These are phyloP conservation scores for Saksenaea oblongispora DNA, from an alignment of 371 early-diverging fungal genomes.

Conservation along the genomic window DNA sequence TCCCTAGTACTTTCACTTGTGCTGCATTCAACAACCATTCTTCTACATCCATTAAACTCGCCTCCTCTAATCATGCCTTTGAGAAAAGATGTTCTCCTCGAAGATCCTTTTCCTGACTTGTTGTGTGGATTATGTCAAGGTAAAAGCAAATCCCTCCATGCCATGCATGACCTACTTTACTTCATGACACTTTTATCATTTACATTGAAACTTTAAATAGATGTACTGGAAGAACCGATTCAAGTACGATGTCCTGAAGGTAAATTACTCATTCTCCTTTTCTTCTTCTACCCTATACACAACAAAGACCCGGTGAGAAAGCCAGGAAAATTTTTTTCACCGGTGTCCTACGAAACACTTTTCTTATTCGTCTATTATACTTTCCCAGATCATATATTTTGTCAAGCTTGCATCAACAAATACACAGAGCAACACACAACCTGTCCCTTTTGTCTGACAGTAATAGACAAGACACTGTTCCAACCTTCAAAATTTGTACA, in stretches of 20 bases:
- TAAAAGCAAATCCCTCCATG: slow-evolving; percentile 4
- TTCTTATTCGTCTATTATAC: background rate
- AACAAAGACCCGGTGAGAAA: background rate
- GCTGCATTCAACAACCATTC: background rate
- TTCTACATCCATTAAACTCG: background rate
- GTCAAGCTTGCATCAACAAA: slow-evolving; percentile 35
- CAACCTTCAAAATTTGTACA: slow-evolving; percentile 50
- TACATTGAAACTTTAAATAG: slow-evolving; percentile 15
- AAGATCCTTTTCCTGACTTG: slow-evolving; percentile 45
- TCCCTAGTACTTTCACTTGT: background rate
- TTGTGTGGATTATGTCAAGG: slow-evolving; percentile 51
- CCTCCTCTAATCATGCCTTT: slow-evolving; percentile 8
- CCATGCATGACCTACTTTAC: background rate
- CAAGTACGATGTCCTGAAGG: slow-evolving; percentile 59
- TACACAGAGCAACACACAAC: slow-evolving; percentile 32
- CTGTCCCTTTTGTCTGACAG: slow-evolving; percentile 29
- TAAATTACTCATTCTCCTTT: slow-evolving; percentile 7
- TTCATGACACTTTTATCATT: background rate
- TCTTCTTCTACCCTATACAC: background rate
- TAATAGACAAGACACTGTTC: slow-evolving; percentile 27
- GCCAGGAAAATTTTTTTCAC: background rate
- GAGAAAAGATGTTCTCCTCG: slow-evolving; percentile 37
- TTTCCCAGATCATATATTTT: slow-evolving; percentile 50
- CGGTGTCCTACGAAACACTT: background rate
- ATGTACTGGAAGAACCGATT: slow-evolving; percentile 50